Evolutionary conservation across 2,329 filamentous ascomycete genomes (phyloP), one percentile per base, ranked within the genome.

Genomic region (Paecilomyces formosus): DNA sequence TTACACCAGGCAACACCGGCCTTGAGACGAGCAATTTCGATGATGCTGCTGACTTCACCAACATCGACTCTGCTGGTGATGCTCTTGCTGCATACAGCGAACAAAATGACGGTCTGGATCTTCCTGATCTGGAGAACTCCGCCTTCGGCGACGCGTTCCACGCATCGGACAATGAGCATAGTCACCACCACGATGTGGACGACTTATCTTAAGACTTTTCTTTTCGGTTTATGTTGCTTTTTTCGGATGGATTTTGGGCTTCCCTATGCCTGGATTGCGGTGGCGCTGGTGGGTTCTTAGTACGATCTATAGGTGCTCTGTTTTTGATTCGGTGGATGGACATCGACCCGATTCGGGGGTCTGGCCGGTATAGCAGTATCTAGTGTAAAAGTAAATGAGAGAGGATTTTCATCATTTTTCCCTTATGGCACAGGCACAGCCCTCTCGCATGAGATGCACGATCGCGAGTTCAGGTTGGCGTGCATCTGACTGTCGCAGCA

Each of bases 131-230:
- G 78, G 88, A 90, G 53, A 88, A 92, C 67, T 90, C 87, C 35
- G 90, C 89, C 1, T 94, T 94, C 76, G 90, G 89, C 2, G 89
- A 94, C 65, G 90, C 90, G 0, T 90, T 93, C 74, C 88, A 92
- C 62, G 79, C 78, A 15, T 79, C 80, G 53, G 79, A 82, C 61
- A 75, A 76, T 59, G 74, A 78, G 58, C 68, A 72, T 60, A 71
- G 65, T n/a, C 70, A 76, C 60, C 68, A 74, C 58, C 73, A 69
- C 49, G 73, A 77, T 53, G 68, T 69, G 3, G 74, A 76, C 54
- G 74, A 76, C 21, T 75, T 77, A 64, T 68, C 73, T 30, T 76
- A 63, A 61, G 50, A 6, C 22, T 52, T 18, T 52, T 26, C 6
- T 52, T 52, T 52, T 28, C 13, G 6, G 15, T 52, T 52, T 21